These are phyloP conservation scores for Solanum appendiculatum DNA, from an alignment of 257 asterid genomes.

Conservation along the genomic window DNA sequence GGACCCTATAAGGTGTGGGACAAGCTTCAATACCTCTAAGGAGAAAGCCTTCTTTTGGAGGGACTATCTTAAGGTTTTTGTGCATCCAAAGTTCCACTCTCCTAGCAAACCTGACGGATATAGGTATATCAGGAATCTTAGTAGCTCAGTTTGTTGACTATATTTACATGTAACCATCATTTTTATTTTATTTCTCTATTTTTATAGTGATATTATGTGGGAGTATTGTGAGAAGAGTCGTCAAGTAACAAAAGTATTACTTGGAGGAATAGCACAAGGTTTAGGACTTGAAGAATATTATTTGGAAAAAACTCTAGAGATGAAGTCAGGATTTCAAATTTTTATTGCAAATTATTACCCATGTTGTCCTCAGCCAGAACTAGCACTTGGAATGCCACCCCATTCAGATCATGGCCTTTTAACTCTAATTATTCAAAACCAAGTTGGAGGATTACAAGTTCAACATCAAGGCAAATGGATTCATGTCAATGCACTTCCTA, in stretches of 20 bases:
- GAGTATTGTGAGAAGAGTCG: slow-evolving; percentile 21
- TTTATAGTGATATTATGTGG: slow-evolving; percentile 11
- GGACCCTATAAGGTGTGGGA: slow-evolving; percentile 24
- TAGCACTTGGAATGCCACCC: slow-evolving; percentile 42
- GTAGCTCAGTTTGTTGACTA: not conserved
- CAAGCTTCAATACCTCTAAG: slow-evolving; percentile 9
- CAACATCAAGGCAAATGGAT: slow-evolving; percentile 33
- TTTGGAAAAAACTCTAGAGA: slow-evolving; percentile 8
- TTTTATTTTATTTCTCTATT: no score
- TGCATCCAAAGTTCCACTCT: slow-evolving; percentile 36
- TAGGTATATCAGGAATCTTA: not conserved
- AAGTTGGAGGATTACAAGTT: slow-evolving; percentile 31
- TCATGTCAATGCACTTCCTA: slow-evolving; percentile 15
- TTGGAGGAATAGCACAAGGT: slow-evolving; percentile 17
- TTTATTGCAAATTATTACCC: slow-evolving; percentile 36
- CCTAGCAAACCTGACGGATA: slow-evolving; percentile 19
- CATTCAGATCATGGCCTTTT: slow-evolving; percentile 45
- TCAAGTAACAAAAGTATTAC: not conserved
- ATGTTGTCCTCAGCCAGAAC: slow-evolving; percentile 41
- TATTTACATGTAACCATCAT: no score
- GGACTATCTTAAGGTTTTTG: slow-evolving; percentile 29
- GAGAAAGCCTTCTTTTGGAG: slow-evolving; percentile 29
- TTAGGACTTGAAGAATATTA: slow-evolving; percentile 22
- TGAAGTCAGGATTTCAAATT: slow-evolving; percentile 29
- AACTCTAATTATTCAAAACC: slow-evolving; percentile 31